Evolutionary conservation across 176 grass and related monocot species (phyloP).

Genomic region (Eremochloa ophiuroides): DNA sequence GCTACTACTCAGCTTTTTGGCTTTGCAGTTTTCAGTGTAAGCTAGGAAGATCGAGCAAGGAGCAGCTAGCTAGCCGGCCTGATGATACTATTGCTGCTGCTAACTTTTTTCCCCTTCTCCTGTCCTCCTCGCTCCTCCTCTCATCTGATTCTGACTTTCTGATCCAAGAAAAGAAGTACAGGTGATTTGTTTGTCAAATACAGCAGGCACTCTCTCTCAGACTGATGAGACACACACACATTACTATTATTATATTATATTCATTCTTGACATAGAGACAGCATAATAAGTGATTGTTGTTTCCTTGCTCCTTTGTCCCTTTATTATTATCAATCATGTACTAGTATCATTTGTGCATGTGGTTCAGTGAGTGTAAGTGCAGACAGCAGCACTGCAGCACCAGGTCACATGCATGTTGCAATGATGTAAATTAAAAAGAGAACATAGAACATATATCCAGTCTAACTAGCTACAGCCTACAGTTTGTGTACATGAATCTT

Average conservation of each 20-base stretch:
- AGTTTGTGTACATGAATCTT: too few species aligned
- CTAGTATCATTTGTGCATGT: not conserved
- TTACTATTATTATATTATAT: not conserved
- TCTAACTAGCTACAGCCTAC: too few species aligned
- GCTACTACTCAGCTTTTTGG: slow-evolving; percentile 19
- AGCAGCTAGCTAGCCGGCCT: not conserved
- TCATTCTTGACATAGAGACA: not conserved
- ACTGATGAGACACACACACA: not conserved
- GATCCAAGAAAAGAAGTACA: not conserved
- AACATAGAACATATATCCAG: not conserved
- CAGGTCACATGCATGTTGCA: not conserved
- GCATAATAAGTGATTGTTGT: not conserved
- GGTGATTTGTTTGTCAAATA: not conserved
- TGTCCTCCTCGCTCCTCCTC: not conserved
- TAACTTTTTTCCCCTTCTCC: not conserved
- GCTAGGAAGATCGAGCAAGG: too few species aligned
- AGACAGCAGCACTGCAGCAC: not conserved
- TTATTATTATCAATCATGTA: not conserved
- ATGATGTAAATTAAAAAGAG: not conserved
- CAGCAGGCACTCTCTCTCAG: not conserved
- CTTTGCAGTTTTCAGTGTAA: not conserved
- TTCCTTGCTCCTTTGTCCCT: not conserved
- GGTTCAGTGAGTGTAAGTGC: not conserved
- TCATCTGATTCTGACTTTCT: not conserved
- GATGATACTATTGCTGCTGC: not conserved